Evolutionary conservation across 305 asterid genomes (phyloP).

Genomic region (Plantago coronopus): DNA sequence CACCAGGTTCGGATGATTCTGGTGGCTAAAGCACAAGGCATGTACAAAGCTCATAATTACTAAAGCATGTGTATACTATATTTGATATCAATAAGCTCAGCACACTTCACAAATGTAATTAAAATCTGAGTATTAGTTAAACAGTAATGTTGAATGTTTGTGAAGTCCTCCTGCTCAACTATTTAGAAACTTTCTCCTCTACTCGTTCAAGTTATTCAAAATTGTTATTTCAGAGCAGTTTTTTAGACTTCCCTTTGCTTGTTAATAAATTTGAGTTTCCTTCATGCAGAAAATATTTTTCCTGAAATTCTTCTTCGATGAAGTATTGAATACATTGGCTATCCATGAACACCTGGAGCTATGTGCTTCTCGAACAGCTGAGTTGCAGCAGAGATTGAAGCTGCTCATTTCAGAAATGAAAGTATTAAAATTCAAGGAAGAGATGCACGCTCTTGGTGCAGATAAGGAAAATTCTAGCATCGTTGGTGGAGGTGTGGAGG

Average conservation of each 20-base stretch:
- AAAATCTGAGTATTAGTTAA: neutral
- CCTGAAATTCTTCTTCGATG: conserved; percentile 84
- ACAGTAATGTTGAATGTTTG: neutral
- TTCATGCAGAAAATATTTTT: conserved; percentile 76
- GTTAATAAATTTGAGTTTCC: conserved; percentile 19
- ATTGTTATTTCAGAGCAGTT: neutral
- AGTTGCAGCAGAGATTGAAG: conserved; percentile 72
- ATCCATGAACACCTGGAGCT: conserved; percentile 76
- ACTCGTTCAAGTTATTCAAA: neutral
- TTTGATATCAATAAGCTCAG: no score
- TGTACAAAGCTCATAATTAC: neutral
- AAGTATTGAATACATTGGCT: conserved; percentile 58
- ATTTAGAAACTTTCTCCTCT: neutral
- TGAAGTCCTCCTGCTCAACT: no score
- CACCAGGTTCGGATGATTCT: neutral
- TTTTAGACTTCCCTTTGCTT: conserved; percentile 8
- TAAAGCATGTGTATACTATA: no score
- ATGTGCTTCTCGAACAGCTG: conserved; percentile 55
- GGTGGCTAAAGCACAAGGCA: neutral
- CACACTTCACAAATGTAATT: neutral
- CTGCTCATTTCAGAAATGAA: conserved; percentile 56
- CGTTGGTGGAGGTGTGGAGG: no score
- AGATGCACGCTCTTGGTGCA: no score
- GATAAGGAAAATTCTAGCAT: no score
- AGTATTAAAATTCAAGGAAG: conserved; percentile 48